Conservation (phyloP, 116 monocot genomes). For the Phalaenopsis hybrid region DNA sequence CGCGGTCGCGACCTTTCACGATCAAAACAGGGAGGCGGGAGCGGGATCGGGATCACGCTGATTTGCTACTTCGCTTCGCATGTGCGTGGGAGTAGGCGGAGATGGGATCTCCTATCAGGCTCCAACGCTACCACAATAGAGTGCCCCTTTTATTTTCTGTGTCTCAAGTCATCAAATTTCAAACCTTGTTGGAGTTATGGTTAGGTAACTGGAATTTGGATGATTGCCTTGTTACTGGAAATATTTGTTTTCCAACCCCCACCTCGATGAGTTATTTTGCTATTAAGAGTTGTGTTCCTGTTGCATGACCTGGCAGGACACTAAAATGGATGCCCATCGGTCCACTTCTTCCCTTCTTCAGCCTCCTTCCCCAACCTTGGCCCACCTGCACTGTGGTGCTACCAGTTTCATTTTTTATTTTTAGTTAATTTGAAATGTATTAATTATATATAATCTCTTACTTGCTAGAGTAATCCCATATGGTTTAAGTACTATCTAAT, state of each 20-base stretch:
- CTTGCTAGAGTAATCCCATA: not conserved
- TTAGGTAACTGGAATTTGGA: not conserved
- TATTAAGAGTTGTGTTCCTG: not conserved
- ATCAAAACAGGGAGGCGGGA: too few relatives aligned
- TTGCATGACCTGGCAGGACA: not conserved
- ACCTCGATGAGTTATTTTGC: not conserved
- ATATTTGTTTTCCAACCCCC: not conserved
- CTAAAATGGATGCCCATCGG: not conserved
- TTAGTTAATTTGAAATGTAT: not conserved
- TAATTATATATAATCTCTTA: not conserved
- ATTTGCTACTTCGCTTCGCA: too few relatives aligned
- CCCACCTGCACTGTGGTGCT: not conserved
- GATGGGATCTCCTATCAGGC: too few relatives aligned
- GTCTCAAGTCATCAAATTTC: not conserved
- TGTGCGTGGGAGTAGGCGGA: too few relatives aligned
- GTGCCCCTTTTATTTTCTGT: not conserved
- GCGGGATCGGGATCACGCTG: too few relatives aligned
- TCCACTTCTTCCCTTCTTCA: too few relatives aligned
- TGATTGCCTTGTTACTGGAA: not conserved
- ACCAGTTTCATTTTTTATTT: not conserved
- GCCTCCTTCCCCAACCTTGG: too few relatives aligned
- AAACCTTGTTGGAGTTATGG: not conserved
- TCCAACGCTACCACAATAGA: not conserved
- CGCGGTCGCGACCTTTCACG: too few relatives aligned
- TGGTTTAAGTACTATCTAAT: constrained; percentile 1